These are phyloP conservation scores for Chernovozyma sophiae-reginae DNA, from an alignment of 1,139 yeast species.

Conservation along the genomic window DNA sequence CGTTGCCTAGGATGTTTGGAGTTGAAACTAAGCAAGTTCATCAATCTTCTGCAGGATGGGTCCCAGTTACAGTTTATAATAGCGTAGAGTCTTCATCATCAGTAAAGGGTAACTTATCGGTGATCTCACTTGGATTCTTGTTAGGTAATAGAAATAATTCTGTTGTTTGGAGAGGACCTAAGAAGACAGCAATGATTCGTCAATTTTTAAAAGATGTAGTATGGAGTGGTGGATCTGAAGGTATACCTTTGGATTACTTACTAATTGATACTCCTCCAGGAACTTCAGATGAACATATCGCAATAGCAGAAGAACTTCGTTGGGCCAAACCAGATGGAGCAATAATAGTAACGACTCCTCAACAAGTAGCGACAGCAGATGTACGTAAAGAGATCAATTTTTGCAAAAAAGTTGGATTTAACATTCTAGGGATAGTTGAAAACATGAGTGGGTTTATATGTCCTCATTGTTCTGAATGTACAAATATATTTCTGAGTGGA, in stretches of 20 bases:
- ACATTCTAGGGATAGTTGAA: conserved; percentile 41
- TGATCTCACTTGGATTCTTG: conserved; percentile 91
- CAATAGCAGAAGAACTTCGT: conserved; percentile 86
- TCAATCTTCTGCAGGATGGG: conserved; percentile 86
- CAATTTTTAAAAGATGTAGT: conserved; percentile 88
- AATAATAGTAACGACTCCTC: conserved; percentile 47
- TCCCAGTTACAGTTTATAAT: conserved; percentile 61
- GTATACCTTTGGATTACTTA: conserved; percentile 60
- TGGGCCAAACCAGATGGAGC: conserved; percentile 50
- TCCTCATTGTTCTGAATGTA: conserved; percentile 85
- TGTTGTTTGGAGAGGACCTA: conserved; percentile 98
- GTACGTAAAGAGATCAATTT: conserved; percentile 48
- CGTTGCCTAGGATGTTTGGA: conserved; percentile 95
- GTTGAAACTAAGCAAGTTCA: conserved; percentile 74
- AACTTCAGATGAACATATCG: conserved; percentile 95
- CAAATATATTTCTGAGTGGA: conserved; percentile 87
- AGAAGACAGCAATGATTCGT: conserved; percentile 94
- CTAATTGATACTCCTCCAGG: conserved; percentile 98
- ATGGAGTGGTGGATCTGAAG: conserved; percentile 63
- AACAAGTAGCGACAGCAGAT: conserved; percentile 53
- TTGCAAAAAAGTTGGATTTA: conserved; percentile 42
- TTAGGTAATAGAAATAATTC: conserved; percentile 80
- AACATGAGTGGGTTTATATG: conserved; percentile 50
- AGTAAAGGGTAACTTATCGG: conserved; percentile 38
- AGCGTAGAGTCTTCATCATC: conserved; percentile 21